Percentiles rank a stretch among this genome's conserved stretches.
Conservation (phyloP, 139 green algal species). For the Chlorella sp. region DNA sequence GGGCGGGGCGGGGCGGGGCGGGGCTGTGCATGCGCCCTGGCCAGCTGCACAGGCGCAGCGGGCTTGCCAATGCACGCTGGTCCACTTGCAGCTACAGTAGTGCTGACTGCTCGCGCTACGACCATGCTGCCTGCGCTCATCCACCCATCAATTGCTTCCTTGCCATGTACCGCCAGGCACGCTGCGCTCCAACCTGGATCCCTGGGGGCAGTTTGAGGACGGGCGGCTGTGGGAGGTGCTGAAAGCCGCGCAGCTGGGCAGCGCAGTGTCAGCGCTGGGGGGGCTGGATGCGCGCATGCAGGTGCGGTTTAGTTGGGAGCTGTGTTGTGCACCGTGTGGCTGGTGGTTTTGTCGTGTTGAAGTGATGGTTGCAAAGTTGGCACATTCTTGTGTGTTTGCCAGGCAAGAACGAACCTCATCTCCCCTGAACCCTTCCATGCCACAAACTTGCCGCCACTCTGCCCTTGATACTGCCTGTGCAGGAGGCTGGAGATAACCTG, state of each 20-base stretch:
- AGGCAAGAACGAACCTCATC: too few relatives aligned
- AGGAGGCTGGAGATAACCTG: slow-evolving; percentile 87
- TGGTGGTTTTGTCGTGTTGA: too few relatives aligned
- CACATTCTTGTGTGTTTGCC: too few relatives aligned
- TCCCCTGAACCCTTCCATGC: too few relatives aligned
- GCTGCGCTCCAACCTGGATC: slow-evolving; percentile 86
- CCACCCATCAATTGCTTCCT: background rate
- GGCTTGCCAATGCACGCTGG: too few relatives aligned
- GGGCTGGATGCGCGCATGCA: slow-evolving; percentile 81
- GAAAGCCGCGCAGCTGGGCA: slow-evolving; percentile 66
- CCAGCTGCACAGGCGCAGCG: too few relatives aligned
- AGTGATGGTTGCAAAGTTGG: too few relatives aligned
- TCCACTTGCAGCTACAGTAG: too few relatives aligned
- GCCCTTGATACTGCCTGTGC: background rate
- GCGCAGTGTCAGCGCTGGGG: slow-evolving; percentile 50
- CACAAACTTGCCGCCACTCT: background rate
- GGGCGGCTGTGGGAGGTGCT: slow-evolving; percentile 76
- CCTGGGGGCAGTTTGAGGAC: slow-evolving; percentile 69
- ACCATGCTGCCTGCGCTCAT: too few relatives aligned
- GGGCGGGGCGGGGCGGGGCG: too few relatives aligned
- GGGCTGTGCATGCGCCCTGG: too few relatives aligned
- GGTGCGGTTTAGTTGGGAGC: background rate
- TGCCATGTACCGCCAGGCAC: slow-evolving; percentile 51
- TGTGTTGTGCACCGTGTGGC: background rate
- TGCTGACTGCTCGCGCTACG: too few relatives aligned